These are phyloP conservation scores for Dothideomycetes sp. DNA, from an alignment of 2,329 filamentous ascomycete species.

Conservation along the genomic window DNA sequence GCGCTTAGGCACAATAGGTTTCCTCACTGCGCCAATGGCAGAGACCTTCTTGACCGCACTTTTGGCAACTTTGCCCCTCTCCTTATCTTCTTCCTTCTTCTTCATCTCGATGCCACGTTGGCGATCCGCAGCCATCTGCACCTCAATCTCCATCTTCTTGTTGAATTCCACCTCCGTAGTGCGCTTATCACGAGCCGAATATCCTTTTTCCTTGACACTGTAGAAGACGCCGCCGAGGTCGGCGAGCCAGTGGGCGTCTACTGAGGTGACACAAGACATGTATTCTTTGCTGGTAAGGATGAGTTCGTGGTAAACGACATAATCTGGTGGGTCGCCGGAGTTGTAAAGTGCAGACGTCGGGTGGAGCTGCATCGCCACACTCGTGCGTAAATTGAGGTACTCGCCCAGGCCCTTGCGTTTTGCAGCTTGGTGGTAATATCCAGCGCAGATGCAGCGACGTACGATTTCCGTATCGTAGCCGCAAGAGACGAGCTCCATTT, in stretches of 20 bases:
- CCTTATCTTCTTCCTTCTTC: constrained; percentile 21
- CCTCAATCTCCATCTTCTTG: constrained; percentile 82
- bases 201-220: constrained; percentile 94
- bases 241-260: constrained; percentile 94
- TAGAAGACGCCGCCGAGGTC: constrained; percentile 97
- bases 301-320: constrained; percentile 95
- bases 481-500: constrained; percentile 77
- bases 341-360: constrained; percentile 91
- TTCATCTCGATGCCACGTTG: constrained; percentile 49
- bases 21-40: constrained; percentile 5
- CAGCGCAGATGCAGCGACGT: constrained; percentile 90
- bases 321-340: constrained; percentile 85
- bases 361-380: constrained; percentile 86
- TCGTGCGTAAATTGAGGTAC: constrained; percentile 92
- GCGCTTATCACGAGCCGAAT: constrained; percentile 73
- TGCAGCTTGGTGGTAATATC: constrained; percentile 96
- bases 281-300: constrained; percentile 96
- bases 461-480: constrained; percentile 97
- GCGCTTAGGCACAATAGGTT: constrained; percentile 10
- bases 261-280: constrained; percentile 91
- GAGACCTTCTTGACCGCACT: constrained; percentile 21
- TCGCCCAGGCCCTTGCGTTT: constrained; percentile 94
- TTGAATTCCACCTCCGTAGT: constrained; percentile 90
- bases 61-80: constrained; percentile 14
- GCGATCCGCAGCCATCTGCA: constrained; percentile 82